These are phyloP conservation scores for Lactifluus subvellereus DNA, from an alignment of 768 basidiomycete genomes.

Conservation along the genomic window DNA sequence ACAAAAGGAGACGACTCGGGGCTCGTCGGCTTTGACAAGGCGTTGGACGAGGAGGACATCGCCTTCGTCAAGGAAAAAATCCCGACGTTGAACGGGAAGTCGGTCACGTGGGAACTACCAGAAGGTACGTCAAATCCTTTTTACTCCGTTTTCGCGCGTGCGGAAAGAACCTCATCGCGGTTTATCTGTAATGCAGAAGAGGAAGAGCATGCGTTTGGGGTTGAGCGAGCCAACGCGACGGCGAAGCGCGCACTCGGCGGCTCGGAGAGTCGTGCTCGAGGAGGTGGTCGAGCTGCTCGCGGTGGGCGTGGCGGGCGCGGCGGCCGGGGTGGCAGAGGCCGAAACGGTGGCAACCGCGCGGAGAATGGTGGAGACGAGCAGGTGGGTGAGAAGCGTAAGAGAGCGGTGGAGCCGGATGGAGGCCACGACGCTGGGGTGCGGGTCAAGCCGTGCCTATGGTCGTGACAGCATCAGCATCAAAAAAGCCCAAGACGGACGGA, in stretches of 20 bases:
- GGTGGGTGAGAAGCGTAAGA: constrained; percentile 70
- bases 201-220: constrained; percentile 64
- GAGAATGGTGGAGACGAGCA: constrained; percentile 36
- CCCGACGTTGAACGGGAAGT: constrained; percentile 56
- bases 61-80: constrained; percentile 60
- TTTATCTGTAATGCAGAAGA: constrained; percentile 43
- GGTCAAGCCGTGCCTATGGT: constrained; percentile 49
- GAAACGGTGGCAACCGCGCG: constrained; percentile 22
- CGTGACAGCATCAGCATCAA: constrained; percentile 27
- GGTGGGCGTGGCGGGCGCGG: constrained; percentile 29
- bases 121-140: constrained; percentile 40
- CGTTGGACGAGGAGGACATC: constrained; percentile 66
- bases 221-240: constrained; percentile 66
- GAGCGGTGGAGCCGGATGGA: constrained; percentile 72
- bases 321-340: constrained; percentile 24
- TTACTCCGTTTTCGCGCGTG: not conserved
- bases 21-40: constrained; percentile 53
- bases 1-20: constrained; percentile 42
- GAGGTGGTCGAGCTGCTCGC: constrained; percentile 43
- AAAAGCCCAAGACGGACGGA: constrained; percentile 41
- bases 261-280: constrained; percentile 31
- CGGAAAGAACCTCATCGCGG: not conserved
- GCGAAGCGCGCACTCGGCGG: constrained; percentile 43
- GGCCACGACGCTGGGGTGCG: constrained; percentile 63
- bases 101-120: constrained; percentile 58